Base-by-base conservation (phyloP, 495 filamentous ascomycete genomes). In the Diplogelasinospora grovesii region DNA sequence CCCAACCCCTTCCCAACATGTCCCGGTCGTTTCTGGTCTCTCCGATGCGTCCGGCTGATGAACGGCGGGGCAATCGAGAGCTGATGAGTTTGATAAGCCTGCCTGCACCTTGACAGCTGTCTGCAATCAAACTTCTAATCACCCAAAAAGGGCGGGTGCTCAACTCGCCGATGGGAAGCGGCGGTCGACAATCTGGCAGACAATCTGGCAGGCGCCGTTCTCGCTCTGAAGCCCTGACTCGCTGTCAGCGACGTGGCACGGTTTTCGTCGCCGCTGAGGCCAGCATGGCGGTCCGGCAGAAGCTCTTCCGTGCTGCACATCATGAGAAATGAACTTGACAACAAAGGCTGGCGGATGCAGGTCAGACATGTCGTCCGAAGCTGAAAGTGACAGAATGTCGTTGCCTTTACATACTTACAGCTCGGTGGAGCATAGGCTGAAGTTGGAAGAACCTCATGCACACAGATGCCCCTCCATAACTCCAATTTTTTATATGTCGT, bases 401-500 rank as follows among this genome's bases (percentile, higher is more conserved):
- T 46, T 24, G 43, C 26, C 39, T 44, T 43, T 34, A 41, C 35
- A 45, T 49, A 22, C 46, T 18, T 34, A 22, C 26, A 37, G 30
- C 29, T 47, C 39, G 29, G 53, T 53, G 49, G 49, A 53, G 39
- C 49, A 45, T 16, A 16, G 41, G 18, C 24, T 9, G 40, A 40
- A 39, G 53, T 60, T 57, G 54, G 59, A 57, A 57, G 18, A n/a
- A n/a, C n/a, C n/a, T n/a, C n/a, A n/a, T n/a, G n/a, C n/a, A n/a
- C n/a, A n/a, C n/a, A n/a, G n/a, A 46, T 44, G 48, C 53, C 57
- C 56, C 48, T 54, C n/a, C 43, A 49, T 43, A 43, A 51, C 48
- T 46, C 49, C 53, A 47, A 53, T 46, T 52, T 52, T 55, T 45
- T 54, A 36, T 43, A 60, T 52, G 59, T 63, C 52, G 46, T 57